These are phyloP conservation scores for Coffea canephora DNA, from an alignment of 257 asterid species.

Conservation along the genomic window DNA sequence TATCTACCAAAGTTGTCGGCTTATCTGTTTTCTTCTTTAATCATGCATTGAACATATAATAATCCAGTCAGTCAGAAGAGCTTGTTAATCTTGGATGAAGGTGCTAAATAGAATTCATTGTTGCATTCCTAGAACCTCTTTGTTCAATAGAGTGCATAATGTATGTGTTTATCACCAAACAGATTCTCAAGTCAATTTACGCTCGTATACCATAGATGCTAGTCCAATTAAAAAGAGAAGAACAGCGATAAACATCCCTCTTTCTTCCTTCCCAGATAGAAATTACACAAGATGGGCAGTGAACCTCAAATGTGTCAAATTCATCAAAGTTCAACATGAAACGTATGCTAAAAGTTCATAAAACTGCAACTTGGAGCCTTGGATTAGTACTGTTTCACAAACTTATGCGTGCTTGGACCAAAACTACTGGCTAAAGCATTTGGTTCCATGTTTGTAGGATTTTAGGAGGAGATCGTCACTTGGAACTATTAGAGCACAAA, in stretches of 20 bases:
- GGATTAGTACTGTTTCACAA: no score
- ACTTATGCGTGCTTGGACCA: background rate
- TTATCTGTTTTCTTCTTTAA: background rate
- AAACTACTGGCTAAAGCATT: background rate
- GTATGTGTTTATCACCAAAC: background rate
- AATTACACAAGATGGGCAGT: background rate
- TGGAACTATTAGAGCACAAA: slow-evolving; percentile 53
- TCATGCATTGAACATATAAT: background rate
- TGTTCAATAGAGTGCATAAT: background rate
- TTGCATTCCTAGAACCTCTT: background rate
- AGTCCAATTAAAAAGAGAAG: background rate
- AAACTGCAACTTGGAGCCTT: background rate
- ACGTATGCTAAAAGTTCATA: background rate
- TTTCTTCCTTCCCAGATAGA: no score
- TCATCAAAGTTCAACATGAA: background rate
- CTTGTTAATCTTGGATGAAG: background rate
- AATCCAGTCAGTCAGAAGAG: background rate
- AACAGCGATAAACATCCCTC: background rate
- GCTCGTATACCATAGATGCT: background rate
- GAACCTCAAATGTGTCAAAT: background rate
- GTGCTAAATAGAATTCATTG: background rate
- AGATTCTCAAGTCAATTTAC: background rate
- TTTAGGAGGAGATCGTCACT: slow-evolving; percentile 23
- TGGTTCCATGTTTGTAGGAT: slow-evolving; percentile 13
- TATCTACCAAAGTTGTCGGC: background rate